Evolutionary conservation across 1,284 basidiomycete genomes (phyloP), one percentile per base, ranked within the genome.

Genomic region (Irpex sp.): DNA sequence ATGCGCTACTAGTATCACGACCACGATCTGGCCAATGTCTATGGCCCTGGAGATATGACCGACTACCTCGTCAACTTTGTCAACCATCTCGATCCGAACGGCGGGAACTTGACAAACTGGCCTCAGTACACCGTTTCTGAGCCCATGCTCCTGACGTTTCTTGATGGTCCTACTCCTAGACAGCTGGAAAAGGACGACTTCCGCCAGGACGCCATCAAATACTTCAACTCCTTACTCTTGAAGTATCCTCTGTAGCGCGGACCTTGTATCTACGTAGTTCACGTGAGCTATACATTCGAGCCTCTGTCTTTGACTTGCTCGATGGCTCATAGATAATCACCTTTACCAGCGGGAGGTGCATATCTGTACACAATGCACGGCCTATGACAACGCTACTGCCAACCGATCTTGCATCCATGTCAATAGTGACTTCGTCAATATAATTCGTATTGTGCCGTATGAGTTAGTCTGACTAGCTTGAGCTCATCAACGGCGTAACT

Each of bases 171-270:
- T 2, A 51, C 60, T 3, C 73, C 75, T 2, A 64, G 66, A 34
- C 65, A 58, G 8, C 69, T 76, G 19, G 71, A 71, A 15, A 64
- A 70, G 44, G 76, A 78, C 61, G 71, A 70, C 15, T 78, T 71
- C 63, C 68, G 77, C 0, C 62, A 65, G 51, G 73, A 75, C 13
- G 73, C 56, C 31, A 81, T 85, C 66, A 68, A 74, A 0, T 77
- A 74, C 58, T 49, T 84, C 60, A 80, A 69, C 19, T 15, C n/a
- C n/a, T 36, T 59, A 15, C 36, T 34, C 6, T 11, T 7, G 54
- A 48, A 56, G 52, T 57, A 60, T 36, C 61, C 60, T 15, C 40
- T 13, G 40, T 47, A n/a, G n/a, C 31, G 31, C 31, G 31, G 5
- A 15, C 40, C n/a, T 11, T 47, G 5, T 5, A 13, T 47, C n/a